These are phyloP conservation scores for Ailanthus altissimus DNA, from an alignment of 345 rosid species.

Conservation along the genomic window DNA sequence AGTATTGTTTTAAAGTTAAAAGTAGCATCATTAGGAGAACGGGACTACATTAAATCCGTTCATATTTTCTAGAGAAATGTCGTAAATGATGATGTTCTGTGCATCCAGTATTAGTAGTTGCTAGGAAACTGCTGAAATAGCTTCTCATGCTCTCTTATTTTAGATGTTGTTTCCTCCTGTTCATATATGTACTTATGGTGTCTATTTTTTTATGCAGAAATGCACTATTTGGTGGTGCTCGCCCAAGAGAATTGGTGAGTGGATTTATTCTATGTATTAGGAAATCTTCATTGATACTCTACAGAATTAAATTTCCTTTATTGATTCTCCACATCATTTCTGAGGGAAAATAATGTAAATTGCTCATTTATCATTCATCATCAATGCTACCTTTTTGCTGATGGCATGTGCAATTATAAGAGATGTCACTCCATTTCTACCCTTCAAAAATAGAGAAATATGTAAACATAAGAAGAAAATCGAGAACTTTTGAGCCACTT, in stretches of 20 bases:
- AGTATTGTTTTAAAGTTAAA: no score
- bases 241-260: constrained; percentile 81
- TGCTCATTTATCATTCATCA: neutral
- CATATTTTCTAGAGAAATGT: neutral
- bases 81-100: neutral
- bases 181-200: constrained; percentile 1
- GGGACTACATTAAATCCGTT: neutral
- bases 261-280: constrained; percentile 18
- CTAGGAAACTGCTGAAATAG: neutral
- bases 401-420: neutral
- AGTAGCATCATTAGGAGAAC: neutral
- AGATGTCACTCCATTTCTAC: neutral
- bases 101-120: neutral
- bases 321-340: neutral
- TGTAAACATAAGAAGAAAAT: neutral
- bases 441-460: neutral
- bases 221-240: constrained; percentile 78
- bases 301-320: constrained; percentile 1
- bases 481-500: neutral
- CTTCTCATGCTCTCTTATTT: neutral
- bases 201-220: constrained; percentile 53
- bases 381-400: neutral
- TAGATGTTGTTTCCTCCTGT: neutral
- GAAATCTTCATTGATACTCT: neutral
- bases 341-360: constrained; percentile 5